Percentiles rank a stretch among this genome's conserved stretches.
Conservation (phyloP, 2,329 filamentous ascomycete species). For the Cladophialophora immunda region DNA sequence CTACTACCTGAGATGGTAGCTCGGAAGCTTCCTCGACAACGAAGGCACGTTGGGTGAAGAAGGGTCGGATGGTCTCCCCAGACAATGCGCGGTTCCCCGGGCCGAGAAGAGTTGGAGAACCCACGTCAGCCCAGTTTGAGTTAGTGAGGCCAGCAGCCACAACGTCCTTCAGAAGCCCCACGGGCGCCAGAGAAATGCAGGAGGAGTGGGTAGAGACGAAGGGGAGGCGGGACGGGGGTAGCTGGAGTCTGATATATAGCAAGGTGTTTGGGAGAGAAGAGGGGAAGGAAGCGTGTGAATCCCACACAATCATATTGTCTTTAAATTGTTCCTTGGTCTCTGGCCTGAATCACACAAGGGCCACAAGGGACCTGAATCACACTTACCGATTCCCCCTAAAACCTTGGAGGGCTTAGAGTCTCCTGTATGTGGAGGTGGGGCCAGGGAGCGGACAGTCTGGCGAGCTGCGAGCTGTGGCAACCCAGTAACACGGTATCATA, state of each 20-base stretch:
- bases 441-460: background rate
- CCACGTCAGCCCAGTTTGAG: background rate
- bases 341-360: background rate
- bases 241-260: background rate
- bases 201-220: background rate
- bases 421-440: constrained; percentile 15
- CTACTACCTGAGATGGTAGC: background rate
- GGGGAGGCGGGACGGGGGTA: background rate
- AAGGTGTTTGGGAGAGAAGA: background rate
- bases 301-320: background rate
- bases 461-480: background rate
- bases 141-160: background rate
- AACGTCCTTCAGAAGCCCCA: background rate
- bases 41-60: background rate
- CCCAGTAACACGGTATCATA: background rate
- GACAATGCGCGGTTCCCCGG: background rate
- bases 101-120: constrained; percentile 8
- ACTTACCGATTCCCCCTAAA: background rate
- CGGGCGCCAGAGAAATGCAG: constrained; percentile 1
- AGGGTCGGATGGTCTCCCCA: background rate
- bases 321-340: background rate
- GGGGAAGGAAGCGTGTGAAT: background rate
- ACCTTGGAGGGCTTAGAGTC: background rate
- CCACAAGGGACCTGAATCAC: background rate
- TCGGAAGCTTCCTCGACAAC: background rate